Percentiles rank a stretch among this genome's conserved stretches.
These are phyloP conservation scores for Blepharisma japonicum DNA, from an alignment of 73 alveolate genomes.

Conservation along the genomic window DNA sequence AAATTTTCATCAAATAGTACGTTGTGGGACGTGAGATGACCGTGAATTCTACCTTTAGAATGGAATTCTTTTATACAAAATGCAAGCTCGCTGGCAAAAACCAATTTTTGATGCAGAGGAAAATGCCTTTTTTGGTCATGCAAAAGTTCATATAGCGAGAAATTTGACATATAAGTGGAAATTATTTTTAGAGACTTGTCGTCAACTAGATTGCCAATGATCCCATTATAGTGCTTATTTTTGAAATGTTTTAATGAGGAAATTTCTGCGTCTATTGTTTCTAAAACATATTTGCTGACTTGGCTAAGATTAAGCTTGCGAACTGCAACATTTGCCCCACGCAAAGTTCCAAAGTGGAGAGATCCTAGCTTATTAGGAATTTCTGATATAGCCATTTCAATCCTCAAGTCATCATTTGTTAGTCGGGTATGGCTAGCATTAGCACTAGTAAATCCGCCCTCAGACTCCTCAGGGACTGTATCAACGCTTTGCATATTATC, in stretches of 20 bases:
- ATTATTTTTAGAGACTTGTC: constrained; percentile 12
- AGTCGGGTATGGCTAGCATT: neutral
- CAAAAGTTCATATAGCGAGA: neutral
- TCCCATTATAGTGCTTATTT: neutral
- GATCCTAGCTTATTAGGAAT: neutral
- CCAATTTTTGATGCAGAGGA: neutral
- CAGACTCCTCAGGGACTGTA: neutral
- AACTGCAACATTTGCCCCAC: neutral
- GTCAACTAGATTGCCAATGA: neutral
- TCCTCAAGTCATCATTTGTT: neutral
- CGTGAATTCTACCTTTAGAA: constrained; percentile 20
- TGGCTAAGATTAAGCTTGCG: neutral
- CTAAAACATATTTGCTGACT: constrained; percentile 22
- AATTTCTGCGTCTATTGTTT: constrained; percentile 1
- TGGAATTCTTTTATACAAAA: neutral
- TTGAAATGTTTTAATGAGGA: neutral
- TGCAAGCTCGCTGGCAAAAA: constrained; percentile 18
- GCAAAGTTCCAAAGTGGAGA: neutral
- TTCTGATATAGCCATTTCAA: neutral
- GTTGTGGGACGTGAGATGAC: constrained; percentile 24
- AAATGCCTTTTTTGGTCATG: constrained; percentile 20
- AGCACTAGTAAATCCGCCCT: neutral
- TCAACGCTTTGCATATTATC: neutral
- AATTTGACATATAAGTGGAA: neutral
- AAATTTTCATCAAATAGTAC: constrained; percentile 11